Base-by-base conservation (phyloP, 2,329 filamentous ascomycete species). In the Teratosphaeria destructans region DNA sequence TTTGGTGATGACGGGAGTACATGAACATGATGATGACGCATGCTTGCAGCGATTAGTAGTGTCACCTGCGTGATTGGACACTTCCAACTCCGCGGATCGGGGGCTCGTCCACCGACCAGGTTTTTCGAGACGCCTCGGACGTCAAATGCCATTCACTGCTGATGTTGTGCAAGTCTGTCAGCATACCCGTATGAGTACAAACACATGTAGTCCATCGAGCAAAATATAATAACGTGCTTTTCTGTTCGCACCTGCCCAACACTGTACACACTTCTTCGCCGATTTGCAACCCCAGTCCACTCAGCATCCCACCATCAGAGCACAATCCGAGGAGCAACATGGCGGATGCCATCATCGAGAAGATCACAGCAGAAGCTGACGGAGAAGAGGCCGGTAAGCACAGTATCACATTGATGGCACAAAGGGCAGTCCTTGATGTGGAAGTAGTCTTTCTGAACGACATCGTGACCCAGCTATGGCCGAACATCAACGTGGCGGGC, bases 391-490 rank as follows among this genome's bases (percentile, higher is more conserved):
- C 73, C 60, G 70, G 73, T 74, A 59, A 62, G 66, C 54, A 16
- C 10, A 5, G 23, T 10, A 37, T 43, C n/a, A 23, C 5, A 3
- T 19, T 39, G 1, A 19, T 7, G 29, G 53, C 53, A 32, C 7
- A 7, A 56, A 26, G n/a, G 6, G 12, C 11, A 56, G 14, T 35
- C 16, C 29, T 37, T 32, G 12, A 27, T 10, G 55, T 27, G 32
- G 12, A 12, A 56, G 19, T 32, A 70, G 76, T 71, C 57, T 80
- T 79, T 63, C 72, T 80, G 57, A 80, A 80, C 63, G 77, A 79
- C 60, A 75, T 80, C 35, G 71, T 80, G 43, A 72, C 65, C 14
- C 76, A 78, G 58, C 66, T 80, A 65, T 80, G 78, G 78, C 78
- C 78, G 39, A 79, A 80, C 64, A 78, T 80, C 68, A 74, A 72